Base-by-base conservation (phyloP, 345 rosid genomes). In the Rhizophora apiculata region DNA sequence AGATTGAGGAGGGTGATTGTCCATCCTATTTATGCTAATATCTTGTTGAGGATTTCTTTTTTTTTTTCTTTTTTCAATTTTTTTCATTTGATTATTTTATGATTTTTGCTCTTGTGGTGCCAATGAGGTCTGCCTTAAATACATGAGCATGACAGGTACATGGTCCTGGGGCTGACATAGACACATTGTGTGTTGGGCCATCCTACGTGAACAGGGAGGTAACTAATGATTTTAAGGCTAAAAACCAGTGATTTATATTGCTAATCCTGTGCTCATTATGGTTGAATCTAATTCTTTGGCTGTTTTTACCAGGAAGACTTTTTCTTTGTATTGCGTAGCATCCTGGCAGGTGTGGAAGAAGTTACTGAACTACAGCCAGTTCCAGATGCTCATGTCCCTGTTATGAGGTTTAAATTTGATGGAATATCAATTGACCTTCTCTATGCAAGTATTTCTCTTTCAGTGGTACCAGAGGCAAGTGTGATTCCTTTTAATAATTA, bases 311-410 rank as follows among this genome's bases (percentile, higher is more conserved):
- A 86, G 93, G 92, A 89, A 80, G 96, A 89, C 69, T 91, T 94
- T 83, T 94, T 94, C 83, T 82, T 85, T 65, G 67, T 74, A 56
- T 79, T 94, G 86, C 93, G 85, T 78, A 82, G 82, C 62, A 85
- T 78, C 37, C 68, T 94, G 67, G 85, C 85, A 29, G 86, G 86
- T 70, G 84, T 82, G 92, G 93, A 84, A 78, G 95, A 88, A 77
- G 89, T 94, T 22, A 81, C 89, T 55, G 97, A 92, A 80, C 84
- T 94, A 67, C 97, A 94, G 68, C 93, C 97, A 46, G 87, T 94
- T 79, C 96, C 99, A 2, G 92, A 94, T 68, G 99, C 99, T 75
- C 96, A 94, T 65, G 99, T 94, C 48, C 99, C 99, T 2, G 96
- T 91, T 58, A 88, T 94, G 99, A 94, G 88, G 82, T 89, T 94